Base-by-base conservation (phyloP, 345 rosid genomes). In the Iberis pinnata region DNA sequence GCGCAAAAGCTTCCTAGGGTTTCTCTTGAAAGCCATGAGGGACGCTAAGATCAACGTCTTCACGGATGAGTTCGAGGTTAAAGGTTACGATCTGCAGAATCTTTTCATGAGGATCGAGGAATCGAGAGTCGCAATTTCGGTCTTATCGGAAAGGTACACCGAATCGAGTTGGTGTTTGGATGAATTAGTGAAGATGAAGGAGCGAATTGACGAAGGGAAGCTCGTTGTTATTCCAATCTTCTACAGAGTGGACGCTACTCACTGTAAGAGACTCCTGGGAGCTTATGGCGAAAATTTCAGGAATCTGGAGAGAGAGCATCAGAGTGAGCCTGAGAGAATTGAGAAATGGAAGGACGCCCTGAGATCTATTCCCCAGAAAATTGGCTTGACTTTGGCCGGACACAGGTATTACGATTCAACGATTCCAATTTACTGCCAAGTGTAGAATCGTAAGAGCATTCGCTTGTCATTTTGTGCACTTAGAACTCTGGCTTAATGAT, bases 261-360 rank as follows among this genome's bases (percentile, higher is more conserved):
- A 33, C 18, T 52, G 57, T 37, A 36, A 52, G 13, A 38, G 57
- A 52, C 60, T 40, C 0, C 7, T 20, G 2, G 57, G 57, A 36
- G 10, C 57, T 19, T 52, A 36, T 2, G 57, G 57, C 0, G 57
- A 52, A 4, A 37, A 52, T 37, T 52, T 52, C n/a, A 13, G 57
- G 32, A 6, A 37, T 37, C 18, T 20, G 0, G 44, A n/a, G 4
- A 36, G 18, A 36, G 10, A 22, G 6, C 14, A n/a, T 37, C 12
- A 31, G 14, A 24, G 57, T 20, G 43, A 36, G 9, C 44, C 41
- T 19, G 57, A 52, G 9, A 52, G 33, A 24, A 37, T 36, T 13
- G 3, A 52, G 29, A 52, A 52, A 52, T 52, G 44, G 57, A 37
- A 52, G 18, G 43, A 52, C 13, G 44, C 43, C 37, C 37, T 52